Evolutionary conservation across 345 rosid species (phyloP).

Genomic region (Balakata baccata): DNA sequence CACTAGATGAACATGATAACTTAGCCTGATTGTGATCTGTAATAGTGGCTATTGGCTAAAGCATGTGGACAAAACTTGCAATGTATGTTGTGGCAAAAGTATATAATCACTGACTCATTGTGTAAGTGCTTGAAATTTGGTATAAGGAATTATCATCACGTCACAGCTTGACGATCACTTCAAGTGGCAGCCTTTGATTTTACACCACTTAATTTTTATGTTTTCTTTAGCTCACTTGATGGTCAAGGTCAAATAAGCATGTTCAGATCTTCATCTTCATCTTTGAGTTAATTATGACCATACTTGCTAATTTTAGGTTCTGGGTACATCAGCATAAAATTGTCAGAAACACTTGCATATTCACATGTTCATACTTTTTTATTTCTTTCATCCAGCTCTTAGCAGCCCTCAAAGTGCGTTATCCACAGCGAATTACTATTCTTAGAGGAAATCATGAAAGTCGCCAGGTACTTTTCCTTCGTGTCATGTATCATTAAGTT

Average conservation of each 20-base stretch:
- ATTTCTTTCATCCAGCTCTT: conserved; percentile 45
- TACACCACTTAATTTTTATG: neutral
- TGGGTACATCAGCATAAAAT: neutral
- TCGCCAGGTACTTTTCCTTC: conserved; percentile 63
- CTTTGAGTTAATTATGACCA: neutral
- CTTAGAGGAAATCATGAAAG: conserved; percentile 97
- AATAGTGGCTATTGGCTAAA: neutral
- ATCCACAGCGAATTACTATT: conserved; percentile 82
- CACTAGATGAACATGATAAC: neutral
- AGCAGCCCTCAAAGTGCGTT: conserved; percentile 84
- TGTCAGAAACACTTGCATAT: neutral
- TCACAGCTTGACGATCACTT: neutral
- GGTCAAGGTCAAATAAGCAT: no score
- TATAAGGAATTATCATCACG: neutral
- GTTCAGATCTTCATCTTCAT: no score
- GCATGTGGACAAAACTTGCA: neutral
- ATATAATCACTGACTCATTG: no score
- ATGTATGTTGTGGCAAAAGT: neutral
- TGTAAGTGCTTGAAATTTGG: neutral
- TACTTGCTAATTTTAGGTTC: no score
- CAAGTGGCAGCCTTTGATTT: neutral
- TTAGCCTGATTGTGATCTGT: neutral
- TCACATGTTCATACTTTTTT: neutral
- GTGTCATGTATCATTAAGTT: neutral
- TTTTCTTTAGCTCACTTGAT: no score